Conservation (phyloP, 805 yeast genomes). For the Suhomyces sp. region DNA sequence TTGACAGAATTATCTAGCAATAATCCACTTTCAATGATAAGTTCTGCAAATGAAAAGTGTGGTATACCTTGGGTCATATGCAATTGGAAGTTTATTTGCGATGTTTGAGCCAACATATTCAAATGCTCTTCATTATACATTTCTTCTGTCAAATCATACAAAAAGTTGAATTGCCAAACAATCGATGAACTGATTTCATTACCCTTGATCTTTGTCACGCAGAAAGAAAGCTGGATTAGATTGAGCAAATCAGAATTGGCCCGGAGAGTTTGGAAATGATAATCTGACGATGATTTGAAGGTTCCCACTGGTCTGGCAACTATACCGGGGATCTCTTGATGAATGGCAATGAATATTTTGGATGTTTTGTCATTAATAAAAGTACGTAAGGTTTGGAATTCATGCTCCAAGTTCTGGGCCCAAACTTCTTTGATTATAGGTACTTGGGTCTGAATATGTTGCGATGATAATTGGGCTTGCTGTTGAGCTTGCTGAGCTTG, state of each 20-base stretch:
- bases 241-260: conserved; percentile 84
- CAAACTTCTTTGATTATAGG: conserved; percentile 71
- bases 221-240: conserved; percentile 67
- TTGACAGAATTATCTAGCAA: conserved; percentile 65
- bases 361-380: conserved; percentile 50
- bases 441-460: conserved; percentile 23
- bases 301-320: conserved; percentile 95
- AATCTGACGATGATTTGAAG: conserved; percentile 84
- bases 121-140: conserved; percentile 88
- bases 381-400: conserved; percentile 59
- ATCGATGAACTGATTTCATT: conserved; percentile 54
- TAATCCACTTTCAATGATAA: conserved; percentile 81
- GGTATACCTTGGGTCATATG: conserved; percentile 78
- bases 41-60: conserved; percentile 75
- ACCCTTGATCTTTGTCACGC: conserved; percentile 36
- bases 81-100: conserved; percentile 70
- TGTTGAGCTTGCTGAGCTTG: conserved; percentile 14
- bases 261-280: conserved; percentile 93
- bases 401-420: conserved; percentile 65
- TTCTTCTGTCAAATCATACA: conserved; percentile 69
- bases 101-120: conserved; percentile 74
- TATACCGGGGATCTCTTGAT: conserved; percentile 94
- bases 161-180: conserved; percentile 97
- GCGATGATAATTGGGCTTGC: conserved; percentile 13
- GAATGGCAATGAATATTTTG: conserved; percentile 58